phyloP scores from a whole-genome alignment of 441 rosid species.

The Populus hybrid region DNA sequence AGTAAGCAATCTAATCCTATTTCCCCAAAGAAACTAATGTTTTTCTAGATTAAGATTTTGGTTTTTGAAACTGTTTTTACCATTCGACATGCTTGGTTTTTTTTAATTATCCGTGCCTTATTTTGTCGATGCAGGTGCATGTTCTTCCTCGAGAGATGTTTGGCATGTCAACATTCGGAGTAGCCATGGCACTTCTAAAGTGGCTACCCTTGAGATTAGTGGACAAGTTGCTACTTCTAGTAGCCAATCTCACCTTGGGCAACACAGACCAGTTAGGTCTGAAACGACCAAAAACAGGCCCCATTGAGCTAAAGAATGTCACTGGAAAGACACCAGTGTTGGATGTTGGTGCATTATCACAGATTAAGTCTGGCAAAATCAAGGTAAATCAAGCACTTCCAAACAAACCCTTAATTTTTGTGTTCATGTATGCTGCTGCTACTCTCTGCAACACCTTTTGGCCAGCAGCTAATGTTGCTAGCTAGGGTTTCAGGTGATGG shows the following conservation, averaged over 20 bases:
- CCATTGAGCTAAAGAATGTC: slow-evolving; percentile 71
- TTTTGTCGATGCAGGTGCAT: slow-evolving; percentile 58
- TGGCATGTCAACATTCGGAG: slow-evolving; percentile 77
- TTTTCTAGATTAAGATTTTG: no score
- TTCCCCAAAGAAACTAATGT: not conserved
- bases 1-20: slow-evolving; percentile 32
- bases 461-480: slow-evolving; percentile 1
- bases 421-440: not conserved
- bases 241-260: slow-evolving; percentile 55
- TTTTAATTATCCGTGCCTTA: not conserved
- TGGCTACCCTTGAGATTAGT: slow-evolving; percentile 75
- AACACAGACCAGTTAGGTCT: slow-evolving; percentile 74
- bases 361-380: slow-evolving; percentile 62
- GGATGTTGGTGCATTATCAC: slow-evolving; percentile 73
- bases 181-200: slow-evolving; percentile 73
- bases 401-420: not conserved
- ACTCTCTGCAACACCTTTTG: not conserved
- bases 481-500: slow-evolving; percentile 43
- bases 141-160: slow-evolving; percentile 83
- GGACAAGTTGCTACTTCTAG: slow-evolving; percentile 52
- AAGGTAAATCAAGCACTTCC: slow-evolving; percentile 37
- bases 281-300: slow-evolving; percentile 84
- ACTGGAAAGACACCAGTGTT: slow-evolving; percentile 96
- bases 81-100: not conserved
- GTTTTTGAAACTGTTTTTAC: not conserved